Percentiles rank a stretch among this genome's conserved stretches.
Conservation (phyloP, 1,284 basidiomycete species). For the Apiotrichum akiyoshidainum region DNA sequence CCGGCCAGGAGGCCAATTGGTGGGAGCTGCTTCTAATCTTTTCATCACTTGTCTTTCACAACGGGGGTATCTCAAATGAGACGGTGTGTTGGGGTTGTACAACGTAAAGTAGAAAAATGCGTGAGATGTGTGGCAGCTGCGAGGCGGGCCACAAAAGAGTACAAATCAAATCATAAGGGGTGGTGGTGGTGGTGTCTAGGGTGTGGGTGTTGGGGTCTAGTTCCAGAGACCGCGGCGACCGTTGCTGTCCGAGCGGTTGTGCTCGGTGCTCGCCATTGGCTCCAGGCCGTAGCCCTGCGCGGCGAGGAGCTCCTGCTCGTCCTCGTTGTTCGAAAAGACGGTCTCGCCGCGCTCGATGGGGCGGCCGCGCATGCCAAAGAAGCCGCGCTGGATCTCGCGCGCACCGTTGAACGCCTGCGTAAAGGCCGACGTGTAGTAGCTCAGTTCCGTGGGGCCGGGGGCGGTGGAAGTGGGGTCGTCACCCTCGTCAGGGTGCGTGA, state of each 20-base stretch:
- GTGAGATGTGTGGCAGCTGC: too few relatives aligned
- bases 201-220: neutral
- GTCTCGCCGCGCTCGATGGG: constrained; percentile 15
- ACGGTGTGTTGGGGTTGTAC: neutral
- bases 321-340: constrained; percentile 27
- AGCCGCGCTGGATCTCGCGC: constrained; percentile 40
- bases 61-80: too few relatives aligned
- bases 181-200: too few relatives aligned
- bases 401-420: constrained; percentile 33
- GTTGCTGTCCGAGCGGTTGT: constrained; percentile 4
- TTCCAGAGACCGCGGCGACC: constrained; percentile 9
- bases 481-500: constrained; percentile 2
- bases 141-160: too few relatives aligned
- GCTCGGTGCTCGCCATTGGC: constrained; percentile 24
- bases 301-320: constrained; percentile 41
- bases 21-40: neutral
- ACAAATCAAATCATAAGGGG: too few relatives aligned
- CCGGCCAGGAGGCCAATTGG: neutral
- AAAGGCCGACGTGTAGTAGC: constrained; percentile 42
- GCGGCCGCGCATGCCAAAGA: constrained; percentile 41
- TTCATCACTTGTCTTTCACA: neutral
- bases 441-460: constrained; percentile 27
- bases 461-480: constrained; percentile 13
- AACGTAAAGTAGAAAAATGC: neutral
- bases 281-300: constrained; percentile 43